A percentile compares a stretch with the other conserved stretches of the same genome.
These are phyloP conservation scores for Cercospora berteroae DNA, from an alignment of 2,329 filamentous ascomycete species.

Conservation along the genomic window DNA sequence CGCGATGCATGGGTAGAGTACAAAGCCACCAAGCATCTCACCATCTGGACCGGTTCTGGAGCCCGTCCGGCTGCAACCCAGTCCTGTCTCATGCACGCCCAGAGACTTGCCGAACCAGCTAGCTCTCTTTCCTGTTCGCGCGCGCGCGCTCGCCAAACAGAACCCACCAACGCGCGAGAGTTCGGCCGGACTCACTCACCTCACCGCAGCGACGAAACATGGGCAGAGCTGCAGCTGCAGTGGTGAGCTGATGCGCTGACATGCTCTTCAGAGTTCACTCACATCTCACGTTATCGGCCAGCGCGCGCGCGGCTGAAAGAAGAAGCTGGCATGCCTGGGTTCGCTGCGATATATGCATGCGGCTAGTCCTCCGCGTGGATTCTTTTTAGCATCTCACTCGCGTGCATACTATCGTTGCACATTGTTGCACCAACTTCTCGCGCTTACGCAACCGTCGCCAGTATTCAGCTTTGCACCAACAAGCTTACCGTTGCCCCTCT, in stretches of 20 bases:
- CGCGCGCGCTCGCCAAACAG: background rate
- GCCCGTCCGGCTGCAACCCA: background rate
- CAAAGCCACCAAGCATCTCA: background rate
- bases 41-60: background rate
- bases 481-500: background rate
- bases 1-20: background rate
- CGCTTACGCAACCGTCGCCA: background rate
- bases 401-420: background rate
- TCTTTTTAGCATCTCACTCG: background rate
- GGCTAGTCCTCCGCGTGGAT: background rate
- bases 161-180: background rate
- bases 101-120: background rate
- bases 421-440: background rate
- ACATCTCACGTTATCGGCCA: background rate
- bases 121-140: background rate
- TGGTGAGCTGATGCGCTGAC: background rate
- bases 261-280: background rate
- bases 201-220: background rate
- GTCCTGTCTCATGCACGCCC: background rate
- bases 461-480: background rate
- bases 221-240: background rate
- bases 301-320: background rate
- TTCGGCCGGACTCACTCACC: background rate
- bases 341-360: background rate
- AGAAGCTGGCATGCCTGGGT: background rate